A percentile compares a stretch with the other conserved stretches of the same genome.
Conservation (phyloP, 2,329 filamentous ascomycete genomes). For the Aaosphaeria arxii region DNA sequence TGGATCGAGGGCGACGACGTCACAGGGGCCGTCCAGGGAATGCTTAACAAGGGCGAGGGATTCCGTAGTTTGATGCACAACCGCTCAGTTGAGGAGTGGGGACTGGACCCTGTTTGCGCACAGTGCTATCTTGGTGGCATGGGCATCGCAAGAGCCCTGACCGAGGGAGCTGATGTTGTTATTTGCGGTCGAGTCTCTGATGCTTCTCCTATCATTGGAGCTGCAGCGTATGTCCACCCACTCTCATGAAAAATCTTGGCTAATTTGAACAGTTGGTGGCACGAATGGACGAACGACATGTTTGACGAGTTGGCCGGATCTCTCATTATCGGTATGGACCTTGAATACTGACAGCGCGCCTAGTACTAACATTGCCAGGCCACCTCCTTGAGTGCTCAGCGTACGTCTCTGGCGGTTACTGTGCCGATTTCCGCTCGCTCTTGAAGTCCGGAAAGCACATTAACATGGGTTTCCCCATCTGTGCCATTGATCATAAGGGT, state of each 20-base stretch:
- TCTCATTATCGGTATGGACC: constrained; percentile 26
- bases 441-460: constrained; percentile 32
- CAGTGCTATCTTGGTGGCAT: constrained; percentile 43
- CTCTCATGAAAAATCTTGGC: constrained; percentile 7
- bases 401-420: constrained; percentile 43
- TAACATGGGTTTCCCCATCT: constrained; percentile 47
- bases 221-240: constrained; percentile 21
- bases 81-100: constrained; percentile 35
- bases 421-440: constrained; percentile 40
- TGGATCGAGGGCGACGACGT: constrained; percentile 45
- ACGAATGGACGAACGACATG: constrained; percentile 34
- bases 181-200: constrained; percentile 44
- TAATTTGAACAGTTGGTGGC: constrained; percentile 36
- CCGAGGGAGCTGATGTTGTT: constrained; percentile 42
- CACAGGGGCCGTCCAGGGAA: constrained; percentile 32
- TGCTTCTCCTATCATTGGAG: constrained; percentile 43
- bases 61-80: constrained; percentile 39
- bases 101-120: constrained; percentile 27
- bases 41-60: constrained; percentile 36
- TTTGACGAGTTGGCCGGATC: constrained; percentile 39
- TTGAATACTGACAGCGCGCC: not conserved
- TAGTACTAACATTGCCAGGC: constrained; percentile 17
- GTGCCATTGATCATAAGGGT: constrained; percentile 45
- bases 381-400: constrained; percentile 44
- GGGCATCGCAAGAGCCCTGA: constrained; percentile 40